phyloP scores from a whole-genome alignment of 1,284 basidiomycete species.

The Naganishia liquefaciens region DNA sequence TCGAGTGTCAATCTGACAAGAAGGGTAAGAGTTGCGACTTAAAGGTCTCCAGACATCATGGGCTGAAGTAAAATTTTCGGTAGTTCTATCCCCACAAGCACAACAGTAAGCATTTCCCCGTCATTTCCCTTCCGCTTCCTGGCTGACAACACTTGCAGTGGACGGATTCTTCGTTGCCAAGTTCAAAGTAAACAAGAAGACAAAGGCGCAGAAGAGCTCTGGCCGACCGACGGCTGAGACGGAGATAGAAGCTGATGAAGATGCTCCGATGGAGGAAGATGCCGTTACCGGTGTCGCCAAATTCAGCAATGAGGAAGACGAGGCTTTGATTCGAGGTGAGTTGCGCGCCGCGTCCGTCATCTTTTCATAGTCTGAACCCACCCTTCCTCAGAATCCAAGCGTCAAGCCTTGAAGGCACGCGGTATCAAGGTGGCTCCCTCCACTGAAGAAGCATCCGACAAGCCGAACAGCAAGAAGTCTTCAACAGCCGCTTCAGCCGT shows the following conservation, averaged over 20 bases:
- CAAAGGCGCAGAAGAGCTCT: constrained; percentile 57
- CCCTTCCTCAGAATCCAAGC: constrained; percentile 49
- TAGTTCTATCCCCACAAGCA: constrained; percentile 55
- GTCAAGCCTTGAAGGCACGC: constrained; percentile 55
- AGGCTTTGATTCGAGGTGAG: constrained; percentile 51
- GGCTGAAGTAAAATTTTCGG: constrained; percentile 61
- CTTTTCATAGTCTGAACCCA: constrained; percentile 19
- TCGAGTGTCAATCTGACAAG: constrained; percentile 78
- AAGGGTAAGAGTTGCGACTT: constrained; percentile 53
- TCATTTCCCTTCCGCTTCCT: constrained; percentile 32
- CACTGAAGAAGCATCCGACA: constrained; percentile 15
- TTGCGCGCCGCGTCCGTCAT: constrained; percentile 13
- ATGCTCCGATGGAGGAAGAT: constrained; percentile 45
- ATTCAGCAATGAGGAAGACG: constrained; percentile 54
- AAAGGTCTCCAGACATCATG: not conserved
- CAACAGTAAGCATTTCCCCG: constrained; percentile 41
- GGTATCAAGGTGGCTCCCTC: constrained; percentile 51
- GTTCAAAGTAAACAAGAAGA: constrained; percentile 83
- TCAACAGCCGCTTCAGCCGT: constrained; percentile 1
- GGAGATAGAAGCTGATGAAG: constrained; percentile 37
- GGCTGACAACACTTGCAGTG: constrained; percentile 59
- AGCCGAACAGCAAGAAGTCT: constrained; percentile 6
- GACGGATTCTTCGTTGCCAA: constrained; percentile 99
- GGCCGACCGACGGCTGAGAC: constrained; percentile 48
- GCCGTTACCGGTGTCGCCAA: constrained; percentile 40